These are phyloP conservation scores for Hypoxylon sp. DNA, from an alignment of 2,329 filamentous ascomycete genomes.

Conservation along the genomic window DNA sequence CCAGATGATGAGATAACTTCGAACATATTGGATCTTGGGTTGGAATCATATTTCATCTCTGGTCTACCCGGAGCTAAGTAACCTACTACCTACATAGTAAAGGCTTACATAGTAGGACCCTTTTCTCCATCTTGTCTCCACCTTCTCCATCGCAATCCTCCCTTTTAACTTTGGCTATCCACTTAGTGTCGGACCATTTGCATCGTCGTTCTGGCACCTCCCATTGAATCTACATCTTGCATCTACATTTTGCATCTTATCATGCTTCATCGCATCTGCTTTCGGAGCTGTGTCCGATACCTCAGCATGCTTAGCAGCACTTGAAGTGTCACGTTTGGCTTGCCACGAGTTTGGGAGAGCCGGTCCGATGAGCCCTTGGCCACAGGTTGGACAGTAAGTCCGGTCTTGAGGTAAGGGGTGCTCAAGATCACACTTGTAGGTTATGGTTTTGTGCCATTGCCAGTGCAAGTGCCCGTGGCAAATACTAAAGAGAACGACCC, in stretches of 20 bases:
- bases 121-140: conserved; percentile 29
- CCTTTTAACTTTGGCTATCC: conserved; percentile 8
- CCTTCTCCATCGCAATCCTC: conserved; percentile 21
- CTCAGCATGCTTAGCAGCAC: background rate
- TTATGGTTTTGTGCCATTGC: background rate
- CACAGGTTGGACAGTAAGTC: background rate
- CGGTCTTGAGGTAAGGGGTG: background rate
- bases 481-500: conserved; percentile 29
- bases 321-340: conserved; percentile 4
- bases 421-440: background rate
- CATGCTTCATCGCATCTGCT: background rate
- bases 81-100: too few species aligned
- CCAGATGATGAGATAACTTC: too few species aligned
- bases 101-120: conserved; percentile 8
- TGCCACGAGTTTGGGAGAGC: background rate
- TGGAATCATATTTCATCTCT: background rate
- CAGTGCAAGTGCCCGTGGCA: conserved; percentile 22
- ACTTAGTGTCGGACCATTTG: conserved; percentile 18
- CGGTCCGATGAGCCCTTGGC: background rate
- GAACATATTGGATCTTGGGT: background rate
- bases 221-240: conserved; percentile 21
- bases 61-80: conserved; percentile 10
- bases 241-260: conserved; percentile 1
- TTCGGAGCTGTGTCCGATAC: background rate
- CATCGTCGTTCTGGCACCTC: conserved; percentile 22